Evolutionary conservation across 176 grass and related monocot genomes (phyloP), one percentile per base, ranked within the genome.

Genomic region (Rhynchospora breviuscula): DNA sequence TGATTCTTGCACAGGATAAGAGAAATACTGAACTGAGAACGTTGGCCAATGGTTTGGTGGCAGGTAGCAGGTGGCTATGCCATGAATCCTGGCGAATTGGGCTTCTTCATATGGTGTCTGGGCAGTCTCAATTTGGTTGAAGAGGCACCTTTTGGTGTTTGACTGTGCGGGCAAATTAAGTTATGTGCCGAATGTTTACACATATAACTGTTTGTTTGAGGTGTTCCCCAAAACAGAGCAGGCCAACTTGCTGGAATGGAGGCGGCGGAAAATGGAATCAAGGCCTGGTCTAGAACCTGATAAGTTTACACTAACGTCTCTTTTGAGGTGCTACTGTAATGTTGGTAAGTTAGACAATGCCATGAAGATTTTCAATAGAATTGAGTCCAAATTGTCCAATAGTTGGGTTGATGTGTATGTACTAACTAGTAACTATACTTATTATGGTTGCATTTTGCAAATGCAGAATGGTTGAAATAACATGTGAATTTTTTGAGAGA

Each of bases 191-290:
- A 95, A 98, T 74, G 76, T 88, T 7, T 98, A 98, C 90, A 67
- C 91, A 23, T 93, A 95, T 85, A 98, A 90, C 29, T 98, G 95
- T 81, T 87, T 95, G 72, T 84, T 98, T 3, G 88, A 91, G 6
- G 89, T 72, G 4, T 83, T 98, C 44, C 86, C 87, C 67, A 98
- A 91, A 84, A 81, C 91, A 0, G 86, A 88, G 6, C 88, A 40
- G 0, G 59, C 68, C 0, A 93, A 95, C 8, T 63, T 78, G 2
- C 60, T 79, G 5, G 90, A 98, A 84, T 64, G 66, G 31, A 93
- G 89, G 81, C 83, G 95, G 62, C 65, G 6, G 48, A 91, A 95
- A 83, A 98, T 98, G 91, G 59, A 87, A 60, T 83, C 9, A 14
- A 19, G 7, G 13, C 86, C 49, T 0, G 88, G 84, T 0, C 63